Evolutionary conservation across 768 basidiomycete species (phyloP).

Genomic region (Sutorius australiensis): DNA sequence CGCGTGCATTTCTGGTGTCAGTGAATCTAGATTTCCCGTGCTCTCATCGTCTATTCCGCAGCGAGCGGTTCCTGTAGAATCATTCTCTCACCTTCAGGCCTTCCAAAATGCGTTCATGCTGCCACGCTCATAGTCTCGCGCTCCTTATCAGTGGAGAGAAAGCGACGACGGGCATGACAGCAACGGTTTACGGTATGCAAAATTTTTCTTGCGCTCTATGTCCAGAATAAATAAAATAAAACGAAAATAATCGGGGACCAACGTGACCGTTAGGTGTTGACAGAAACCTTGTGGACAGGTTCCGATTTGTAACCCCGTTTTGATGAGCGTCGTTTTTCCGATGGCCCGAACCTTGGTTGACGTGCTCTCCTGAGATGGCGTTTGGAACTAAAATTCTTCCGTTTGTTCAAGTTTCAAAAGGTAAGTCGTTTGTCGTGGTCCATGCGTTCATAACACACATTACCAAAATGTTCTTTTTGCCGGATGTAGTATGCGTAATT

Average conservation of each 20-base stretch:
- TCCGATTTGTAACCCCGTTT: slow-evolving; percentile 12
- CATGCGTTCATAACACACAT: not conserved
- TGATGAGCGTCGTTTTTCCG: slow-evolving; percentile 6
- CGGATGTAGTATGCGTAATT: not conserved
- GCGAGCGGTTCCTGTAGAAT: not conserved
- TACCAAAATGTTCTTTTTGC: not conserved
- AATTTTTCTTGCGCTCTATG: slow-evolving; percentile 26
- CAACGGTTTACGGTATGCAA: slow-evolving; percentile 19
- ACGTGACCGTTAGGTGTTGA: slow-evolving; percentile 18
- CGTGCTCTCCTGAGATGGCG: slow-evolving; percentile 8
- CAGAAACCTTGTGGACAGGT: slow-evolving; percentile 14
- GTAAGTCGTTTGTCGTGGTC: not conserved
- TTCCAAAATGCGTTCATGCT: not conserved
- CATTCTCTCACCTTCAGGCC: slow-evolving; percentile 8
- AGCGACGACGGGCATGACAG: slow-evolving; percentile 12
- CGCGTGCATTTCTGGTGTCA: not conserved
- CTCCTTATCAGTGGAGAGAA: slow-evolving; percentile 18
- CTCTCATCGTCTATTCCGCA: not conserved
- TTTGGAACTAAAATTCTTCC: not conserved
- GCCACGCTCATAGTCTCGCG: slow-evolving; percentile 19
- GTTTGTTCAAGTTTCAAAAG: not conserved
- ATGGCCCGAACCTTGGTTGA: slow-evolving; percentile 25
- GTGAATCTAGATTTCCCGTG: not conserved
- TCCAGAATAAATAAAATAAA: slow-evolving; percentile 13
- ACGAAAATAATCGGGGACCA: not conserved